Conservation (phyloP, 768 basidiomycete genomes). For the Phanerodontia chrysosporium region DNA sequence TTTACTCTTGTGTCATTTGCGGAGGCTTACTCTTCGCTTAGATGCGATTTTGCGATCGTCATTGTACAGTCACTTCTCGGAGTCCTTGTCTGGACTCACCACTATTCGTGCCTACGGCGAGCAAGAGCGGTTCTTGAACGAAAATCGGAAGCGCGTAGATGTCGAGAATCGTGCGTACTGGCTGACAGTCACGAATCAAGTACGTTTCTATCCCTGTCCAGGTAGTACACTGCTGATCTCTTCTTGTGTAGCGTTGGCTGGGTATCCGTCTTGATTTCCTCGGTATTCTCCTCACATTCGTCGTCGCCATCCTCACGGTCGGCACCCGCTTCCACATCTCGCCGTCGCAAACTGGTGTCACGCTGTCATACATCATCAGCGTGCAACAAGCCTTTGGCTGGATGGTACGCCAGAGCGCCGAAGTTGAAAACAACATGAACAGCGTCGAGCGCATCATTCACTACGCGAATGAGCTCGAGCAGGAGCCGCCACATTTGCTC, state of each 20-base stretch:
- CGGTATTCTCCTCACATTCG: constrained; percentile 66
- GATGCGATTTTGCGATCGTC: constrained; percentile 85
- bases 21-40: constrained; percentile 31
- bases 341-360: constrained; percentile 72
- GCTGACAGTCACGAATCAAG: constrained; percentile 82
- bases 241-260: constrained; percentile 78
- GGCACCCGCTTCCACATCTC: constrained; percentile 70
- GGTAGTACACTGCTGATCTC: constrained; percentile 56
- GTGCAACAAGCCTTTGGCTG: constrained; percentile 77
- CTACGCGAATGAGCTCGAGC: constrained; percentile 76
- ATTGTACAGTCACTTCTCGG: constrained; percentile 90
- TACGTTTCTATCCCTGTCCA: constrained; percentile 20
- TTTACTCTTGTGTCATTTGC: background rate
- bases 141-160: constrained; percentile 75
- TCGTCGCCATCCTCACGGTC: constrained; percentile 77
- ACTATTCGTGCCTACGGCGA: constrained; percentile 90
- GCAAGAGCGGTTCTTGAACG: constrained; percentile 63
- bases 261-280: constrained; percentile 87
- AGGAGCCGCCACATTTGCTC: constrained; percentile 71
- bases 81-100: constrained; percentile 80
- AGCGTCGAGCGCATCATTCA: constrained; percentile 81
- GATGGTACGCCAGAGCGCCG: constrained; percentile 74
- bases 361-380: constrained; percentile 74
- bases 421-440: constrained; percentile 94
- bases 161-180: constrained; percentile 89